Evolutionary conservation across 164 flowering plant species (phyloP), one percentile per base, ranked within the genome.

Genomic region (Aristolochia contorta): DNA sequence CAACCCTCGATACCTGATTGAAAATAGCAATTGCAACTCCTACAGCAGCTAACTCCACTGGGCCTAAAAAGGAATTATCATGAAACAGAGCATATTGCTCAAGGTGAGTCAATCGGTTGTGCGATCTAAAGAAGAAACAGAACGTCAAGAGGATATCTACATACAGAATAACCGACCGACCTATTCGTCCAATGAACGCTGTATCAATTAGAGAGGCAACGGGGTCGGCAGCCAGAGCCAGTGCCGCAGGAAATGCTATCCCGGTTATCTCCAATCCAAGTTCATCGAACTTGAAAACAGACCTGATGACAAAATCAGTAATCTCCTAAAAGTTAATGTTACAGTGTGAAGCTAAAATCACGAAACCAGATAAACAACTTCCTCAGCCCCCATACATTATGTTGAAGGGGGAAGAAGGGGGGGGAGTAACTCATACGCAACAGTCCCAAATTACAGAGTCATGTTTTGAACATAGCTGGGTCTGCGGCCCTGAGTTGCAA

Each of bases 161-260:
- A 50, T 8, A 15, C 6, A 15, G 43, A 22, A 49, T 14, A 8
- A 32, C 14, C n/a, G 45, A 61, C 41, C 16, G 65, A 85, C 96
- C 91, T 69, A 89, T 80, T 47, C 77, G 89, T 56, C 95, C 97
- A 32, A 90, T 82, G 69, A 90, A 90, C 25, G 97, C 90, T 5
- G 90, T 89, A 68, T 89, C 94, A 54, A 89, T 70, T 15, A 89
- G 76, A 69, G 97, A 89, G 57, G 97, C 94, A 65, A 89, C 79
- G 7, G 91, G 97, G 25, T 89, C 97, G 55, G 97, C 97, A 24
- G 83, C 73, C 66, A 85, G 61, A 67, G 97, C 97, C 59, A 90
- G 72, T 57, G 97, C 91, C 14, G 95, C 88, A 54, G 94, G 95
- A 59, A 90, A 56, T 33, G 94, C 94, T 59, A 90, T 85, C 43